A percentile compares a stretch with the other conserved stretches of the same genome.
phyloP scores from a whole-genome alignment of 768 basidiomycete genomes.

The Leccinum truebloodii region DNA sequence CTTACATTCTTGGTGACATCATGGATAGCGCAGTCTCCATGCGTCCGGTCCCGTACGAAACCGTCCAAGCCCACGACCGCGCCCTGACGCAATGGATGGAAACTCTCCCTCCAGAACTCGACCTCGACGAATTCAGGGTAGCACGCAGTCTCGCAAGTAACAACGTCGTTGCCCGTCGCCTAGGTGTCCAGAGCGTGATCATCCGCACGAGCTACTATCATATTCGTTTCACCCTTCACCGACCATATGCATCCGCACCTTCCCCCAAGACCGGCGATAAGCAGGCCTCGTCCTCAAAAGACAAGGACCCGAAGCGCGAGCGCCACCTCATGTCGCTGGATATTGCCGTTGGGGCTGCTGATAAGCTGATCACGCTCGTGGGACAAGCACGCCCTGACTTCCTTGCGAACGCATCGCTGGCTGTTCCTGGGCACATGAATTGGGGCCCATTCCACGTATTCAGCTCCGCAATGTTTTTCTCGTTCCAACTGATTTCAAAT shows the following conservation, averaged over 20 bases:
- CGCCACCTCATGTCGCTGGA: constrained; percentile 61
- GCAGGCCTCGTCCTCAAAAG: constrained; percentile 32
- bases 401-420: constrained; percentile 62
- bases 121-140: constrained; percentile 74
- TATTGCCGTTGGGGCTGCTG: constrained; percentile 73
- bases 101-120: constrained; percentile 69
- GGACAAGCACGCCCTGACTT: constrained; percentile 77
- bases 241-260: constrained; percentile 59
- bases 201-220: constrained; percentile 77
- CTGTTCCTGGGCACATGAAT: constrained; percentile 80
- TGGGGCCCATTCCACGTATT: constrained; percentile 86
- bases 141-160: constrained; percentile 70
- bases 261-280: constrained; percentile 28
- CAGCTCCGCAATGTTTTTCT: constrained; percentile 88
- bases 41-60: constrained; percentile 76
- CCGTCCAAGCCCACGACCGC: constrained; percentile 70
- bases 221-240: constrained; percentile 82
- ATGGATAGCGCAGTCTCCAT: constrained; percentile 84
- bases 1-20: constrained; percentile 79
- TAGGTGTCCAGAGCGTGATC: constrained; percentile 81
- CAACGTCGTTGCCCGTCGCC: constrained; percentile 56
- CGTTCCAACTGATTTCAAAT: constrained; percentile 82
- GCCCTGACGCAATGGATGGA: constrained; percentile 76
- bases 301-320: constrained; percentile 35
- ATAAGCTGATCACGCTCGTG: constrained; percentile 76